Evolutionary conservation across 1,139 yeast genomes (phyloP).

Genomic region (Candida sanyaensis): DNA sequence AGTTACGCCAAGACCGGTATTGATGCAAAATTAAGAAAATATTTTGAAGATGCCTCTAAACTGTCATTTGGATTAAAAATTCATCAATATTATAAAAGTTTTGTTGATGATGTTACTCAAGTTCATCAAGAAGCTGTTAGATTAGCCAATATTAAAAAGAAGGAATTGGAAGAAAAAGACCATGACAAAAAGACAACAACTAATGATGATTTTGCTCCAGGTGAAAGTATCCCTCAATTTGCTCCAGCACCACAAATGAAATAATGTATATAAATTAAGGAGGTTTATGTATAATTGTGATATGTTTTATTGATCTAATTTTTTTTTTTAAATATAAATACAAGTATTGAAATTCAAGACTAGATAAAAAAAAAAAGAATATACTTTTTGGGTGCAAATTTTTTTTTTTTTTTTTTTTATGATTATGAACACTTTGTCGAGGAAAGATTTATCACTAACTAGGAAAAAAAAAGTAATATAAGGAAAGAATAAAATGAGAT

Average conservation of each 20-base stretch:
- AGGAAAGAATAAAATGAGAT: neutral
- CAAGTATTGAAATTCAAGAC: too few relatives aligned
- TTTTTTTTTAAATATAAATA: neutral
- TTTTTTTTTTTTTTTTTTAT: neutral
- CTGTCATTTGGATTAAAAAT: constrained; percentile 40
- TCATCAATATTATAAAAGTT: constrained; percentile 40
- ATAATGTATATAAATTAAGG: neutral
- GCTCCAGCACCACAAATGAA: constrained; percentile 1
- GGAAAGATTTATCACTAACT: neutral
- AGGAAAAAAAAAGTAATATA: neutral
- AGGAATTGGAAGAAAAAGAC: constrained; percentile 16
- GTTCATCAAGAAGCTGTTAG: constrained; percentile 76
- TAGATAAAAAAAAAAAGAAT: too few relatives aligned
- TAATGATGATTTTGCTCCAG: neutral
- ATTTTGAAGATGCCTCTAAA: constrained; percentile 37
- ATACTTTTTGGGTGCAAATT: constrained; percentile 4
- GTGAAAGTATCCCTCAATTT: neutral
- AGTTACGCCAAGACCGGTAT: constrained; percentile 10
- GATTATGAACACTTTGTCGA: neutral
- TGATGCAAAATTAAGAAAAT: constrained; percentile 21
- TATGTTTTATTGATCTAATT: neutral
- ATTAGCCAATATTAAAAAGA: constrained; percentile 59
- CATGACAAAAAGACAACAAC: neutral
- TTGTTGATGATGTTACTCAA: constrained; percentile 57
- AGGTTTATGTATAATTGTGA: too few relatives aligned